Evolutionary conservation across 2,329 filamentous ascomycete species (phyloP), one percentile per base, ranked within the genome.

Genomic region (Trichoderma simmonsii): DNA sequence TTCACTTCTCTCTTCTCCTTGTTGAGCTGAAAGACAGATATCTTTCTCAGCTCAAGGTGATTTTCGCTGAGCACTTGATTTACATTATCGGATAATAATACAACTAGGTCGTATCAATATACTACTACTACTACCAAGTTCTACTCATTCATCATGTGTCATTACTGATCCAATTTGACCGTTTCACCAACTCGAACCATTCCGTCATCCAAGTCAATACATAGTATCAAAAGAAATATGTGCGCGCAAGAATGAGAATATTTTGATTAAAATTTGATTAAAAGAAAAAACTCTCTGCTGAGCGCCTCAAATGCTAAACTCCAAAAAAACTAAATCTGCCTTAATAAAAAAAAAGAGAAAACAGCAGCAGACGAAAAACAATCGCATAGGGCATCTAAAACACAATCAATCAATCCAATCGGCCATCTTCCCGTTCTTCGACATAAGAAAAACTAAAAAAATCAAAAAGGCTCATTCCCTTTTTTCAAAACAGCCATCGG

Each of bases 281-380:
- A 61, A 61, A 56, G 12, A 39, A 39, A 36, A 26, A 70, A 62
- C 57, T 62, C 36, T 70, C 67, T 72, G 71, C 71, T 74, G 48
- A 74, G 73, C 74, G 73, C 74, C 71, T 70, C 60, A 66, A 62
- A 75, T 73, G 74, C 71, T 75, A 75, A 73, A 75, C 71, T 73
- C 72, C 66, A 72, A 70, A 68, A 63, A 48, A 14, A n/a, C 8
- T 21, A 48, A 21, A 60, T 68, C 73, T 54, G 48, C 72, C 71
- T 69, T 61, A 39, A 67, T 12, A 34, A 34, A 9, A 39, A 34
- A 34, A 57, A 21, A 36, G 34, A 36, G 34, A 8, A 60, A 62
- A 39, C 63, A 48, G 57, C 43, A 43, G 57, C 43, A 63, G 67
- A 34, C 56, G 15, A 28, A 63, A 63, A 39, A 63, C 28, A 57